These are phyloP conservation scores for Cladorrhinum sp. DNA, from an alignment of 2,329 filamentous ascomycete genomes.

Conservation along the genomic window DNA sequence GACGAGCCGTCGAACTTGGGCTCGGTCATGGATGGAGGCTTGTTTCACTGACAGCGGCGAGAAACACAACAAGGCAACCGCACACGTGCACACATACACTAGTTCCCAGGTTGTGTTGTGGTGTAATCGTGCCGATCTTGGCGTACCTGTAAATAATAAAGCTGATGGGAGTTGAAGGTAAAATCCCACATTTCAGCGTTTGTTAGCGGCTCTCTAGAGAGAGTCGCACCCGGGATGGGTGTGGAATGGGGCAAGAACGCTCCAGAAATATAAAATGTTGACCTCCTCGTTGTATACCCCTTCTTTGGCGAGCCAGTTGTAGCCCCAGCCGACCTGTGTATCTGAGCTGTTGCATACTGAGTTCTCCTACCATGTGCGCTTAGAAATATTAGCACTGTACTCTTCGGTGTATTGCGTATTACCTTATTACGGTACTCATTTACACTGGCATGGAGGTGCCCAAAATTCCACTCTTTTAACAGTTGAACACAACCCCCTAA, in stretches of 20 bases:
- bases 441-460: background rate
- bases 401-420: background rate
- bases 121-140: background rate
- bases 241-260: constrained; percentile 4
- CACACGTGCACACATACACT: background rate
- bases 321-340: background rate
- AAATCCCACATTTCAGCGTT: background rate
- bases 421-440: constrained; percentile 1
- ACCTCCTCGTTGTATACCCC: background rate
- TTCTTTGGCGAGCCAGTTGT: background rate
- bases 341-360: no score
- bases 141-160: background rate
- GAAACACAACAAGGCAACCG: background rate
- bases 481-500: background rate
- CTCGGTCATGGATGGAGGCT: background rate
- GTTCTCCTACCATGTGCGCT: constrained; percentile 6
- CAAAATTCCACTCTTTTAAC: background rate
- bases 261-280: background rate
- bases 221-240: background rate
- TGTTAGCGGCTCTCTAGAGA: background rate
- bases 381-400: constrained; percentile 1
- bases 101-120: background rate
- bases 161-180: background rate
- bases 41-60: background rate
- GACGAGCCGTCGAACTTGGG: background rate